Conservation (phyloP, 1,284 basidiomycete genomes). For the Termitomyces sp. region DNA sequence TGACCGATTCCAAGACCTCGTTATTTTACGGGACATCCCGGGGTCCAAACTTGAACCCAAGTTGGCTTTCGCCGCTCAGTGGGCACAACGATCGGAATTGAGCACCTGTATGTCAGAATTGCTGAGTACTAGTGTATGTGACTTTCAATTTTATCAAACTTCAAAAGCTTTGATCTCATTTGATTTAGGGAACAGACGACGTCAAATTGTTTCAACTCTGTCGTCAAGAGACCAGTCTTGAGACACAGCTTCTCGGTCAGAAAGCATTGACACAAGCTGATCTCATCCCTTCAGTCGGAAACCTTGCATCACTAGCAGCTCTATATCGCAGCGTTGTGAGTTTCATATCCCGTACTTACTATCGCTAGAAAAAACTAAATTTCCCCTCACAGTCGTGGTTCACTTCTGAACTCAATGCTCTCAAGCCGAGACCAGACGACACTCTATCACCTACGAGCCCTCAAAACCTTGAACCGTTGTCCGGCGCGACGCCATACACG, state of each 20-base stretch:
- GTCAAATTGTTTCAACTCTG: constrained; percentile 52
- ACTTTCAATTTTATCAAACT: background rate
- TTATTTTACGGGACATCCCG: constrained; percentile 38
- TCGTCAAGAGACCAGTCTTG: constrained; percentile 73
- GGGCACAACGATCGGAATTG: constrained; percentile 84
- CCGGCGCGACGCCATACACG: constrained; percentile 45
- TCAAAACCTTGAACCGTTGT: constrained; percentile 42
- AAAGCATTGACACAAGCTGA: constrained; percentile 53
- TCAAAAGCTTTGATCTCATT: background rate
- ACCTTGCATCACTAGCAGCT: constrained; percentile 73
- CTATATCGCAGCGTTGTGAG: constrained; percentile 85
- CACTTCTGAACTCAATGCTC: constrained; percentile 55
- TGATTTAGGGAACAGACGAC: constrained; percentile 33
- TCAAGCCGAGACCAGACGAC: constrained; percentile 63
- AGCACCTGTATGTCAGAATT: constrained; percentile 65
- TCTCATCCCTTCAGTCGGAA: constrained; percentile 74
- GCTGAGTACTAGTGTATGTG: constrained; percentile 37
- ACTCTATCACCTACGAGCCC: constrained; percentile 46
- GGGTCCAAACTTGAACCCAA: constrained; percentile 37
- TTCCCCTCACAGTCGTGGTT: constrained; percentile 68
- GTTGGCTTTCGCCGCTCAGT: constrained; percentile 70
- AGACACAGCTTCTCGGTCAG: constrained; percentile 59
- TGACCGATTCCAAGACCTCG: constrained; percentile 77
- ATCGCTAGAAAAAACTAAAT: background rate
- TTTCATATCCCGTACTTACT: constrained; percentile 9